phyloP scores from a whole-genome alignment of 345 rosid genomes.

The Populus alba region DNA sequence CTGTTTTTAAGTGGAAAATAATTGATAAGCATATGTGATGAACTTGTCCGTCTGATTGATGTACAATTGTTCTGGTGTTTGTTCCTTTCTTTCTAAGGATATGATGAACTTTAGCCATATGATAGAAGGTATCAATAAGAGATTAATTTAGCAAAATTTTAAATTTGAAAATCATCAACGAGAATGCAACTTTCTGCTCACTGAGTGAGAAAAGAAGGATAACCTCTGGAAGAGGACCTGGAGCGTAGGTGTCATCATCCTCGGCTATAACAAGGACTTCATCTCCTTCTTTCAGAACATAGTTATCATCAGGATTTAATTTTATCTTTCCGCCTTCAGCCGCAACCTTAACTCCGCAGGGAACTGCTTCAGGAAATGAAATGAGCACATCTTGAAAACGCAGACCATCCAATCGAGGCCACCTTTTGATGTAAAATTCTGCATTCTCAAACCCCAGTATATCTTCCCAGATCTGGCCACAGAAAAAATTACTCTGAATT shows the following conservation, averaged over 20 bases:
- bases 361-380: conserved; percentile 86
- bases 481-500: conserved; percentile 1
- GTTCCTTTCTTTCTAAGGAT: not conserved
- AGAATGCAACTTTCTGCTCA: conserved; percentile 1
- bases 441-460: conserved; percentile 89
- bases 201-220: conserved; percentile 23
- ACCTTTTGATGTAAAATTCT: conserved; percentile 82
- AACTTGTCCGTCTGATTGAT: not conserved
- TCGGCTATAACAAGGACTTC: conserved; percentile 94
- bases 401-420: conserved; percentile 82
- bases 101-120: not conserved
- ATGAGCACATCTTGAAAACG: conserved; percentile 65
- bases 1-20: conserved; percentile 3
- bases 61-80: not conserved
- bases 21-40: not conserved
- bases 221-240: conserved; percentile 81
- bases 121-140: not conserved
- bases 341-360: conserved; percentile 86
- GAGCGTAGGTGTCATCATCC: conserved; percentile 90
- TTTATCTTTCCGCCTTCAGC: conserved; percentile 69
- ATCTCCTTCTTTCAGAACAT: conserved; percentile 70
- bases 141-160: conserved; percentile 3
- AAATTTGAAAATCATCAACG: conserved; percentile 1
- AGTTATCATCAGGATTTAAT: conserved; percentile 73
- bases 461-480: conserved; percentile 86